Percentiles rank a stretch among this genome's conserved stretches.
Evolutionary conservation across 2,329 filamentous ascomycete genomes (phyloP).

Genomic region (Fusarium buxicola): DNA sequence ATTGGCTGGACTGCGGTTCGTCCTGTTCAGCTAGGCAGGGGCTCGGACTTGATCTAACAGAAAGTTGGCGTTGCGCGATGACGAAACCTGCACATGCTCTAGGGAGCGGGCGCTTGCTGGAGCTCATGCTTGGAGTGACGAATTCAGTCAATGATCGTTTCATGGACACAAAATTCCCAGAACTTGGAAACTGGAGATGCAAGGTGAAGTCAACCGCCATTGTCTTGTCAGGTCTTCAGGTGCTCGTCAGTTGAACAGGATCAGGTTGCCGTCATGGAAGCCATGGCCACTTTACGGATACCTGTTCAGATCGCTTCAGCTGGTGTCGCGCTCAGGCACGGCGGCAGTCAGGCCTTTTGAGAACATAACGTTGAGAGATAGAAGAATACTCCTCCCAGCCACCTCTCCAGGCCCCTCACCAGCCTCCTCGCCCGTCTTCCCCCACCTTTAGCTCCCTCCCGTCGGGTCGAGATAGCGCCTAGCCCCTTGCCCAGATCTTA

Average conservation of each 20-base stretch:
- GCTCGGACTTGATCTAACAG: conserved; percentile 10
- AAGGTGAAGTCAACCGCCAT: not conserved
- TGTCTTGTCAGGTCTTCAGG: conserved; percentile 4
- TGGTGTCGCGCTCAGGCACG: conserved; percentile 23
- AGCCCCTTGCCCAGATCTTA: conserved; percentile 15
- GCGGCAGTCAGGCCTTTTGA: no score
- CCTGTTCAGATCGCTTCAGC: conserved; percentile 14
- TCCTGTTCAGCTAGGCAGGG: conserved; percentile 34
- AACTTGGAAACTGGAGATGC: conserved; percentile 5
- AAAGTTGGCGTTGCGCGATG: conserved; percentile 25
- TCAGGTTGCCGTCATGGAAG: conserved; percentile 43
- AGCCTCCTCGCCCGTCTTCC: conserved; percentile 14
- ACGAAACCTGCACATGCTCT: conserved; percentile 28
- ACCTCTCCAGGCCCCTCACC: conserved; percentile 6
- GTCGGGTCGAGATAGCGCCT: conserved; percentile 11
- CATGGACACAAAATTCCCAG: no score
- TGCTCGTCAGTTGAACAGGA: conserved; percentile 9
- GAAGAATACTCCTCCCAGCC: conserved; percentile 10
- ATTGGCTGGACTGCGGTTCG: conserved; percentile 23
- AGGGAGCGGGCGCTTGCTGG: conserved; percentile 4
- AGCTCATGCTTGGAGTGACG: conserved; percentile 1
- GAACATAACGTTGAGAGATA: not conserved
- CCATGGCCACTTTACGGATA: conserved; percentile 28
- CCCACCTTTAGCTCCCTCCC: conserved; percentile 27
- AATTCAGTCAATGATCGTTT: not conserved